phyloP scores from a whole-genome alignment of 148 eudicot species.

The Agrostemma githago region DNA sequence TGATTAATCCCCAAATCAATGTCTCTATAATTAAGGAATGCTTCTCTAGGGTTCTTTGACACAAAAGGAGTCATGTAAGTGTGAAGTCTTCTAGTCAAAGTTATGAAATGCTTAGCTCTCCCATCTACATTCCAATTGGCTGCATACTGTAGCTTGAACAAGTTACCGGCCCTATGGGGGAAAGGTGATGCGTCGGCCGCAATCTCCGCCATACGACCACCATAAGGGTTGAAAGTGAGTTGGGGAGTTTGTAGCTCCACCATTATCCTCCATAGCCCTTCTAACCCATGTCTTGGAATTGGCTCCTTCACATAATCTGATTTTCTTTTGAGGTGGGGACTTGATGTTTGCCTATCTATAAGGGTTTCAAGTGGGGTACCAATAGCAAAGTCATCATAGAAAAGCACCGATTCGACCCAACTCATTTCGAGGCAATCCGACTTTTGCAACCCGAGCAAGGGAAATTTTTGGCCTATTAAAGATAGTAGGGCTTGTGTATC shows the following conservation, averaged over 20 bases:
- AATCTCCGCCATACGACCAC: constrained; percentile 20
- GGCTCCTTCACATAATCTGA: constrained; percentile 16
- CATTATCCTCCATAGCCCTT: constrained; percentile 10
- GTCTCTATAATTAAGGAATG: constrained; percentile 19
- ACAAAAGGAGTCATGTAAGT: constrained; percentile 16
- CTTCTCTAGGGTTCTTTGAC: constrained; percentile 20
- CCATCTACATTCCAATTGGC: constrained; percentile 12
- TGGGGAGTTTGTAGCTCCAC: constrained; percentile 8
- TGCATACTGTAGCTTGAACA: constrained; percentile 19
- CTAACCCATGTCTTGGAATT: constrained; percentile 22
- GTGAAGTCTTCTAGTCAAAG: constrained; percentile 12
- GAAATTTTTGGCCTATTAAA: constrained; percentile 6
- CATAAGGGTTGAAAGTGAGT: constrained; percentile 14
- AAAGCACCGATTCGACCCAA: constrained; percentile 20
- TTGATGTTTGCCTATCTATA: not conserved
- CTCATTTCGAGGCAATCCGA: constrained; percentile 22
- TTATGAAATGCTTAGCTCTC: constrained; percentile 10
- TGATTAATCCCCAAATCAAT: constrained; percentile 19
- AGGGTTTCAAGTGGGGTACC: constrained; percentile 15
- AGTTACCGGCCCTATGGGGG: constrained; percentile 18
- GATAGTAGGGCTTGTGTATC: constrained; percentile 8
- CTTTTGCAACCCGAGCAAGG: constrained; percentile 6
- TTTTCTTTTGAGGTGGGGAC: constrained; percentile 13
- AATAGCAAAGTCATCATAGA: constrained; percentile 1
- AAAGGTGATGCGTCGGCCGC: constrained; percentile 9